Evolutionary conservation across 192 early-diverging fungal species (phyloP), one percentile per base, ranked within the genome.

Genomic region (Linnemannia elongata): DNA sequence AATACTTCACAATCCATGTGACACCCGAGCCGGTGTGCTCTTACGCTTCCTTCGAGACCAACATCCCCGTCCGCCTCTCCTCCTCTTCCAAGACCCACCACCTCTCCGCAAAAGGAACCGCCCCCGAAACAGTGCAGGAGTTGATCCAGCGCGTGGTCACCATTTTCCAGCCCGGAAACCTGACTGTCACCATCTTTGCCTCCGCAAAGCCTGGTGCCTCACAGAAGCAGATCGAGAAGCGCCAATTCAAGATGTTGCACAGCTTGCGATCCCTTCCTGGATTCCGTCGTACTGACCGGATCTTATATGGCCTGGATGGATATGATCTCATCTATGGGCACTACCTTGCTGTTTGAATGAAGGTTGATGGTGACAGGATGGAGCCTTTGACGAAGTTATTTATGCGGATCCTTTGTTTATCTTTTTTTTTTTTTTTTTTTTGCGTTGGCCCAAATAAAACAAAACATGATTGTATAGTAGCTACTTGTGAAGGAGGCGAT

Each of bases 41-140:
- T 12, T 99, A 99, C 82, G 98, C 98, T 22, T 97, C 97, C 45
- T 98, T 99, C 89, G 98, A 99, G 88, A 97, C 97, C 57, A 98
- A 96, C 79, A 93, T 99, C 70, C 93, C 96, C 8, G 88, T 95
- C 39, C 88, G 92, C 35, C 83, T 89, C 18, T 90, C 91, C 18
- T 90, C 91, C 73, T 81, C 89, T 73, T 81, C 89, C 81, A 86
- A 82, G 70, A 30, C 47, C 55, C 41, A 41, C 35, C 18, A 39
- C 24, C 42, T 39, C 55, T 52, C 55, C 38, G 45, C 82, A 27
- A 10, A 71, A 45, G 24, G 94, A 22, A 95, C 97, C 8, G 92
- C 91, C 9, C 91, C 88, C 42, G 96, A 96, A 76, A 95, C 94
- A 24, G 92, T 96, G 8, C 95, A 97, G 1, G 79, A 88, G 15